phyloP scores from a whole-genome alignment of 164 flowering plant species.

The Umbellularia californica region DNA sequence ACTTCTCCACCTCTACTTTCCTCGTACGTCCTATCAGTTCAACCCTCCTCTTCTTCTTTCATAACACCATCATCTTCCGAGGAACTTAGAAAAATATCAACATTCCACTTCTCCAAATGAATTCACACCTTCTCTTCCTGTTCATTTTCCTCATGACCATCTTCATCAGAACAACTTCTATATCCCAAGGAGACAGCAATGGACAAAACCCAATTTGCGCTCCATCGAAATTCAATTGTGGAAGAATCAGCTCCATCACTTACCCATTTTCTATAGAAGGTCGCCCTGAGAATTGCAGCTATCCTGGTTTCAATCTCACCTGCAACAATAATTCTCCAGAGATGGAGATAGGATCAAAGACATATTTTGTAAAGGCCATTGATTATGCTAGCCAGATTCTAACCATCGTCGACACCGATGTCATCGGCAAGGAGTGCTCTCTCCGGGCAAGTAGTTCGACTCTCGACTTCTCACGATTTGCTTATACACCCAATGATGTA shows the following conservation, averaged over 20 bases:
- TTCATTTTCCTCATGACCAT: background rate
- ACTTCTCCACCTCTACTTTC: background rate
- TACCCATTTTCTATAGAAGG: slow-evolving; percentile 51
- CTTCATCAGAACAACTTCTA: background rate
- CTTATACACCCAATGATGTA: background rate
- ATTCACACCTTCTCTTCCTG: background rate
- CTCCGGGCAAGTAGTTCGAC: background rate
- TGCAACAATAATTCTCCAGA: slow-evolving; percentile 18
- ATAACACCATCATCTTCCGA: background rate
- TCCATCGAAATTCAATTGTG: slow-evolving; percentile 24
- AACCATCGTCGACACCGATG: background rate
- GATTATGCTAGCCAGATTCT: slow-evolving; percentile 20
- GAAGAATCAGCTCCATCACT: slow-evolving; percentile 33
- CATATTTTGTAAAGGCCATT: slow-evolving; percentile 35
- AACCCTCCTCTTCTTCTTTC: background rate
- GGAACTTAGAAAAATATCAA: too few relatives aligned
- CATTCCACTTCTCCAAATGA: background rate
- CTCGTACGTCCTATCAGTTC: background rate
- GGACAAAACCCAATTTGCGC: background rate
- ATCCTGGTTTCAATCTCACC: slow-evolving; percentile 31
- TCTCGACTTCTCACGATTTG: background rate
- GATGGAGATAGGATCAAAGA: background rate
- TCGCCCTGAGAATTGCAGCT: slow-evolving; percentile 47
- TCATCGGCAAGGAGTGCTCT: background rate
- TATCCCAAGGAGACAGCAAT: background rate